Evolutionary conservation across 129 eudicot genomes (phyloP).

Genomic region (Pseudognaphalium luteoalbum): DNA sequence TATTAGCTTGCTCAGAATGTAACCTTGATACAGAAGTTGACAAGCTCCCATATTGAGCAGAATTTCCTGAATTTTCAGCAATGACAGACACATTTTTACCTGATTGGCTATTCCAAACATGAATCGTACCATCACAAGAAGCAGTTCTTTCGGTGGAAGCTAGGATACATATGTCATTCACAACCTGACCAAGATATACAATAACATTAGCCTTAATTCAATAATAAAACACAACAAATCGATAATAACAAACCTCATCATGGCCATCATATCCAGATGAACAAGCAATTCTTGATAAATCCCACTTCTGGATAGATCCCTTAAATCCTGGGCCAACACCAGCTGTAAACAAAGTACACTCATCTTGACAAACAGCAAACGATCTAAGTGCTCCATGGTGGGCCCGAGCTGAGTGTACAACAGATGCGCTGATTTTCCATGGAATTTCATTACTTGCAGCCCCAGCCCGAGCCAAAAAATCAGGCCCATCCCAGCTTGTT

Average conservation of each 20-base stretch:
- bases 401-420: constrained; percentile 78
- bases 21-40: constrained; percentile 45
- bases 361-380: constrained; percentile 78
- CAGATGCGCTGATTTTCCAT: constrained; percentile 95
- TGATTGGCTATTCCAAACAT: constrained; percentile 85
- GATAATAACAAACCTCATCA: constrained; percentile 71
- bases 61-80: constrained; percentile 58
- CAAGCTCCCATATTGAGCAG: constrained; percentile 41
- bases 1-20: constrained; percentile 66
- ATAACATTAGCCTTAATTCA: constrained; percentile 17
- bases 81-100: constrained; percentile 73
- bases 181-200: constrained; percentile 58
- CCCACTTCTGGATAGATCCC: constrained; percentile 97
- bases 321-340: constrained; percentile 97
- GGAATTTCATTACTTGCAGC: constrained; percentile 82
- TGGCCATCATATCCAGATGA: constrained; percentile 84
- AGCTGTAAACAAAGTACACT: constrained; percentile 76
- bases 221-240: neutral
- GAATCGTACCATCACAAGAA: constrained; percentile 98
- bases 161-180: constrained; percentile 77
- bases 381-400: constrained; percentile 92
- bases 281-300: constrained; percentile 59
- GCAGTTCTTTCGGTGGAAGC: constrained; percentile 70
- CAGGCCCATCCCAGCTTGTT: constrained; percentile 80
- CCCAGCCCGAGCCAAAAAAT: constrained; percentile 70